These are phyloP conservation scores for Phaeoacremonium minimum DNA, from an alignment of 2,329 filamentous ascomycete genomes.

Conservation along the genomic window DNA sequence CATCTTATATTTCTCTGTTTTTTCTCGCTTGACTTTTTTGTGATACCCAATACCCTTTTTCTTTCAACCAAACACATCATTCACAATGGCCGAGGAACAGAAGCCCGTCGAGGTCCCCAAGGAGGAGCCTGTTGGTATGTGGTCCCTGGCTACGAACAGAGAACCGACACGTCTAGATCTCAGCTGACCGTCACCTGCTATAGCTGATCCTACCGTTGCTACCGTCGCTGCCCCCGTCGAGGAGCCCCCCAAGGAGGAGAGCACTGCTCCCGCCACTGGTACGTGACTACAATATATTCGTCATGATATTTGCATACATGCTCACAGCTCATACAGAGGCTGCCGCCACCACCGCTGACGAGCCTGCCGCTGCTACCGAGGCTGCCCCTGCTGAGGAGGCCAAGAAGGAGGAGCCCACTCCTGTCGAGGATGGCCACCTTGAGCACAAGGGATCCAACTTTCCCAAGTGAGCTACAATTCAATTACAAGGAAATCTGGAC, in stretches of 20 bases:
- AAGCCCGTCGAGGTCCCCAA: slow-evolving; percentile 61
- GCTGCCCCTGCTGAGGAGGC: slow-evolving; percentile 31
- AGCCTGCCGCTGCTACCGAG: slow-evolving; percentile 28
- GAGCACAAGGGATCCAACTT: slow-evolving; percentile 84
- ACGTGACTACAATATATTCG: too few relatives aligned
- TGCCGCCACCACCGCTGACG: slow-evolving; percentile 24
- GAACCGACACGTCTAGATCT: too few relatives aligned
- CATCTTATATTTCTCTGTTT: slow-evolving; percentile 16
- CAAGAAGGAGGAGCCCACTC: slow-evolving; percentile 36
- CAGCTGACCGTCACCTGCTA: not conserved
- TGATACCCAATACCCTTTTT: slow-evolving; percentile 41
- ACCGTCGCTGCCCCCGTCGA: slow-evolving; percentile 14
- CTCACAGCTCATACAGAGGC: slow-evolving; percentile 16
- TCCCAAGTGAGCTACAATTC: slow-evolving; percentile 71
- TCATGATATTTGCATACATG: too few relatives aligned
- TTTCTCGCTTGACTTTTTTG: slow-evolving; percentile 40
- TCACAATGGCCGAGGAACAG: slow-evolving; percentile 69
- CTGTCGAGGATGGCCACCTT: slow-evolving; percentile 74
- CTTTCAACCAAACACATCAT: slow-evolving; percentile 13
- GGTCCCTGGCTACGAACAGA: too few relatives aligned
- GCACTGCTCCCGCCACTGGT: slow-evolving; percentile 9
- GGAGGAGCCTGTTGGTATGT: slow-evolving; percentile 37
- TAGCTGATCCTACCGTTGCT: slow-evolving; percentile 25
- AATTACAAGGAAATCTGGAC: too few relatives aligned
- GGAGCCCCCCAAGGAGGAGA: slow-evolving; percentile 7